These are phyloP conservation scores for Annulohypoxylon moriforme DNA, from an alignment of 495 filamentous ascomycete genomes.

Conservation along the genomic window DNA sequence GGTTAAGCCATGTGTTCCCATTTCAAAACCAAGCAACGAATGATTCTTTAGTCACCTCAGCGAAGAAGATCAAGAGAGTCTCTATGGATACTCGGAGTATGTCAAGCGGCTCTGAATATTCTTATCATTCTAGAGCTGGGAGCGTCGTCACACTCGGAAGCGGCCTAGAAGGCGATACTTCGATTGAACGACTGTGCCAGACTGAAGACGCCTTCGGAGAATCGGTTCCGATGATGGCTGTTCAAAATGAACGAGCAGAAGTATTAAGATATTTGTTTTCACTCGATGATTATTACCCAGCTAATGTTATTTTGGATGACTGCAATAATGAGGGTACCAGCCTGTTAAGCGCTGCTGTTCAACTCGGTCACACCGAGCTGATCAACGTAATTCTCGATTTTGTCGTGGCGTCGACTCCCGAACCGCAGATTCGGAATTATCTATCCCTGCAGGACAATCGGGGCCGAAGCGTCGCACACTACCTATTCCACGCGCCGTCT, in stretches of 20 bases:
- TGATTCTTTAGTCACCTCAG: slow-evolving; percentile 52
- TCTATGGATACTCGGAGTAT: slow-evolving; percentile 88
- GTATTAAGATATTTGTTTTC: slow-evolving; percentile 82
- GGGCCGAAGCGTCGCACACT: slow-evolving; percentile 91
- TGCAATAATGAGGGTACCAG: slow-evolving; percentile 89
- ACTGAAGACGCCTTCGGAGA: slow-evolving; percentile 85
- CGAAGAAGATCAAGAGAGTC: slow-evolving; percentile 76
- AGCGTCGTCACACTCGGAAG: slow-evolving; percentile 79
- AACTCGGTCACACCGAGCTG: slow-evolving; percentile 78
- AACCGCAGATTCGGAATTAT: slow-evolving; percentile 68
- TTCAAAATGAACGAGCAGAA: slow-evolving; percentile 77
- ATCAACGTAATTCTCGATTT: slow-evolving; percentile 80
- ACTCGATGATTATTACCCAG: slow-evolving; percentile 76
- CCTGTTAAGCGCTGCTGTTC: slow-evolving; percentile 92
- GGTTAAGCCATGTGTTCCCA: slow-evolving; percentile 88
- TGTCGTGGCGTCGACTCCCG: slow-evolving; percentile 52
- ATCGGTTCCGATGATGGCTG: slow-evolving; percentile 95
- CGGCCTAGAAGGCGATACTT: slow-evolving; percentile 84
- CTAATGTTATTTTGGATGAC: slow-evolving; percentile 78
- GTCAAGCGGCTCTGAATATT: slow-evolving; percentile 85
- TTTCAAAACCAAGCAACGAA: slow-evolving; percentile 71
- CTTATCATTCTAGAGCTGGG: slow-evolving; percentile 77
- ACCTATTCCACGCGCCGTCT: slow-evolving; percentile 91
- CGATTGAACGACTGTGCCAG: slow-evolving; percentile 81
- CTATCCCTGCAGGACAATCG: slow-evolving; percentile 80